Evolutionary conservation across 106 monocot genomes (phyloP).

Genomic region (Dactylorhiza incarnata): DNA sequence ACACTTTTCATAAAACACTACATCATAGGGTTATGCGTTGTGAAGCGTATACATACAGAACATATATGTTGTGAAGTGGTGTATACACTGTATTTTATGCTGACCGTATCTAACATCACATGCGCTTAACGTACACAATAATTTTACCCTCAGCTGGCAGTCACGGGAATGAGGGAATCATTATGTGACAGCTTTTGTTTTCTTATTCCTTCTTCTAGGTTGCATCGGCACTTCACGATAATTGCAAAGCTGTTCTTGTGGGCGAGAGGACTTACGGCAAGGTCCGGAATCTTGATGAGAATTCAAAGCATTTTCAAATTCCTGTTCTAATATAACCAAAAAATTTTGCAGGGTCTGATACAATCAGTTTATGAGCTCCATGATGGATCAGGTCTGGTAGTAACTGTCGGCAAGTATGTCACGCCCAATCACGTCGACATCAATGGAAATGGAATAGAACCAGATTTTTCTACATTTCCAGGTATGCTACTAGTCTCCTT

Average conservation of each 20-base stretch:
- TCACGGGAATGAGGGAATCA: no score
- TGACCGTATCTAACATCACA: no score
- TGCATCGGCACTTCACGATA: conserved; percentile 90
- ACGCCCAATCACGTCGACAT: conserved; percentile 76
- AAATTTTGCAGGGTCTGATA: conserved; percentile 65
- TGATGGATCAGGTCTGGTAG: conserved; percentile 94
- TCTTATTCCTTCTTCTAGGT: conserved; percentile 41
- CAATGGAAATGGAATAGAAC: conserved; percentile 86
- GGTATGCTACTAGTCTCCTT: conserved; percentile 26
- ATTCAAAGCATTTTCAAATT: background rate
- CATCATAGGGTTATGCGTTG: no score
- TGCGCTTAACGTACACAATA: no score
- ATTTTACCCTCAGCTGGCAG: no score
- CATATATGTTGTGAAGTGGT: no score
- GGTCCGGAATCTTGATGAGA: conserved; percentile 24
- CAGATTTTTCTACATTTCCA: conserved; percentile 71
- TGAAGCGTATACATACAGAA: no score
- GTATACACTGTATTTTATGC: no score
- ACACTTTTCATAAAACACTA: no score
- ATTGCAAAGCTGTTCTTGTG: conserved; percentile 90
- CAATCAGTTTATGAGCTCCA: conserved; percentile 95
- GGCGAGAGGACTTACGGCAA: conserved; percentile 88
- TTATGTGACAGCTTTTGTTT: no score
- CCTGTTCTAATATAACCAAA: background rate
- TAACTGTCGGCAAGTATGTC: conserved; percentile 92